These are phyloP conservation scores for Globisporangium nodosum DNA, from an alignment of 352 stramenopile species.

Conservation along the genomic window DNA sequence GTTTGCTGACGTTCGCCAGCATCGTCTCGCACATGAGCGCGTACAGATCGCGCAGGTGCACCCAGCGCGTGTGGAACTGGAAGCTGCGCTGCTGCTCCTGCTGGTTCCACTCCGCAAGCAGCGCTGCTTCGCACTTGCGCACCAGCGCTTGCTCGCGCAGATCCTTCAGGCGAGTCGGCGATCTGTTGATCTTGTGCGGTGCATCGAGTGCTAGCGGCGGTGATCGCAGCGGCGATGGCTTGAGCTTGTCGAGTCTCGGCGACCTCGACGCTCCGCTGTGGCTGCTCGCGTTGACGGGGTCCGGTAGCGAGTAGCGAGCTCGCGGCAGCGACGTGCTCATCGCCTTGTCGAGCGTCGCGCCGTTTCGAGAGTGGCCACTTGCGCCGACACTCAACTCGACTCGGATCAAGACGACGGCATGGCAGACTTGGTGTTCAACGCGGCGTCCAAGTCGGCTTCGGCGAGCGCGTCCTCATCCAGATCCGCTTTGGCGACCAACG, in stretches of 20 bases:
- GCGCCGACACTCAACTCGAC: no score
- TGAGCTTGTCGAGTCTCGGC: background rate
- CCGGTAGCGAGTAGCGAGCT: no score
- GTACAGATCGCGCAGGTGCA: slow-evolving; percentile 42
- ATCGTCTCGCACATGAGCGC: slow-evolving; percentile 24
- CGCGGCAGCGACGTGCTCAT: no score
- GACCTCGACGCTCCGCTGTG: background rate
- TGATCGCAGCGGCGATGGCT: no score
- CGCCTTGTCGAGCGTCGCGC: background rate
- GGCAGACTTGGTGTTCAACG: slow-evolving; percentile 9
- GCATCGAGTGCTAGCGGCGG: slow-evolving; percentile 2
- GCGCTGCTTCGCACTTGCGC: slow-evolving; percentile 13
- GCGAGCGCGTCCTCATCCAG: background rate
- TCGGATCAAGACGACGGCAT: background rate
- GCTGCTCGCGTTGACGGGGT: no score
- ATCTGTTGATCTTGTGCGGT: background rate
- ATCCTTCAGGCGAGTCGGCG: slow-evolving; percentile 29
- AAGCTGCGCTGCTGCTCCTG: slow-evolving; percentile 27
- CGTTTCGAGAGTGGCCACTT: background rate
- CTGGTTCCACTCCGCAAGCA: slow-evolving; percentile 20
- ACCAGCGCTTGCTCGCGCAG: slow-evolving; percentile 24
- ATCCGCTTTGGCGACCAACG: no score
- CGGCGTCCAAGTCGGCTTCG: background rate
- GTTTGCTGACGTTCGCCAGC: slow-evolving; percentile 1
- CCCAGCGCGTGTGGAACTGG: slow-evolving; percentile 39